These are phyloP conservation scores for Afroboletus lepidellus DNA, from an alignment of 1,284 basidiomycete species.

Conservation along the genomic window DNA sequence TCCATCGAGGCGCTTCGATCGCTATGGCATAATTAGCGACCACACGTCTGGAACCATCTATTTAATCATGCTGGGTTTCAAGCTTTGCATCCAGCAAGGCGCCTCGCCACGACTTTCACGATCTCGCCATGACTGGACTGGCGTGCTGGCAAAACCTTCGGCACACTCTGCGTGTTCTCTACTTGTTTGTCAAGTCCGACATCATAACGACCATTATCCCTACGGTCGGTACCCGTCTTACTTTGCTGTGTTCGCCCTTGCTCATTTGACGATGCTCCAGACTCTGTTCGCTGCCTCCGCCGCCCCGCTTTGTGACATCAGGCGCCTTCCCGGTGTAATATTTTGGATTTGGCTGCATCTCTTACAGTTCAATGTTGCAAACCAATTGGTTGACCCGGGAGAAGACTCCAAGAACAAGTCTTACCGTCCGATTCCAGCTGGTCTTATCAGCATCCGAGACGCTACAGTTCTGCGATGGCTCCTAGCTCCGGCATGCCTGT, in stretches of 20 bases:
- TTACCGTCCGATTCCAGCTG: conserved; percentile 42
- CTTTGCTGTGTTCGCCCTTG: neutral
- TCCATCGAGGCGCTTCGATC: conserved; percentile 4
- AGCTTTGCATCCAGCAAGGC: neutral
- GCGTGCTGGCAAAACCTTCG: conserved; percentile 12
- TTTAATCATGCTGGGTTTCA: conserved; percentile 17
- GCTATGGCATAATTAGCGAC: conserved; percentile 10
- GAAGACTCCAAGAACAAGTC: conserved; percentile 44
- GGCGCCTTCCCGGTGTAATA: conserved; percentile 27
- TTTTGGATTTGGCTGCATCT: conserved; percentile 48
- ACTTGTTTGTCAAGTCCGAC: conserved; percentile 42
- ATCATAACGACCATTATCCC: conserved; percentile 42
- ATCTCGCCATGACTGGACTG: conserved; percentile 7
- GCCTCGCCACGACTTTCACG: conserved; percentile 22
- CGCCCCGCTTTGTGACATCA: conserved; percentile 30
- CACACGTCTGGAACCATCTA: conserved; percentile 11
- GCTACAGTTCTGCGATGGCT: conserved; percentile 40
- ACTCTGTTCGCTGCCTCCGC: conserved; percentile 37
- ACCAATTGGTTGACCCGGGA: conserved; percentile 39
- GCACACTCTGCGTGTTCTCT: conserved; percentile 17
- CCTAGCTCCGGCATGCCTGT: conserved; percentile 35
- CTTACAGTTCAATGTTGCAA: conserved; percentile 46
- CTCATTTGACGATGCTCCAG: conserved; percentile 23
- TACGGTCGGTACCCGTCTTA: conserved; percentile 32
- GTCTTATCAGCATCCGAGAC: conserved; percentile 34